Evolutionary conservation across 257 asterid species (phyloP), one percentile per base, ranked within the genome.

Genomic region (Salvia splendens): DNA sequence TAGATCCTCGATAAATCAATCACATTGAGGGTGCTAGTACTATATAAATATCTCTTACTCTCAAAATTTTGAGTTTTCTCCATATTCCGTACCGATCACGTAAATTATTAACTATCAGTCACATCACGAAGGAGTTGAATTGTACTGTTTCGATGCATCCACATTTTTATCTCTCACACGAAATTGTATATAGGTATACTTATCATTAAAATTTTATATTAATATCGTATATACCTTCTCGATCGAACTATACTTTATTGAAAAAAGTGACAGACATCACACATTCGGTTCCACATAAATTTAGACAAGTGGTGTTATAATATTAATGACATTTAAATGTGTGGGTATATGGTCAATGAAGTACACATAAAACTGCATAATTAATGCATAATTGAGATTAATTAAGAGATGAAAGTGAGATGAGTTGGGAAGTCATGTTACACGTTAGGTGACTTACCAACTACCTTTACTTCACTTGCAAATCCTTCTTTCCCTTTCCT

Each of bases 391-490:
- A 67, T 61, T 73, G 73, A 60, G 70, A 67, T 73, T 59, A 72
- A 61, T 65, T 58, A 70, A 67, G 68, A 65, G 51, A 12, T 36
- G 66, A 58, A 63, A 64, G 53, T 32, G 72, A 64, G 50, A 68
- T 64, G 67, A 20, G 72, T 68, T 73, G 78, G 35, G 76, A 62
- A 35, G 79, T 67, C 78, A 70, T 74, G 71, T 73, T 73, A 73
- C 76, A 64, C 63, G 82, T 65, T 73, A 73, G 78, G 76, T 69
- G 67, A 64, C 76, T 73, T 64, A 68, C 69, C 79, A 43, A 64
- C 79, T 75, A 69, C 73, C 66, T 78, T 68, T 20, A 58, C 64
- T 71, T 73, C 73, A 77, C 73, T 68, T 56, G 50, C 24, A 65
- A 45, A 49, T 61, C 45, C 45, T 35, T 15, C 46, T 24, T 3